These are phyloP conservation scores for Saccharomyces hybrid DNA, from an alignment of 1,139 yeast species.

Conservation along the genomic window DNA sequence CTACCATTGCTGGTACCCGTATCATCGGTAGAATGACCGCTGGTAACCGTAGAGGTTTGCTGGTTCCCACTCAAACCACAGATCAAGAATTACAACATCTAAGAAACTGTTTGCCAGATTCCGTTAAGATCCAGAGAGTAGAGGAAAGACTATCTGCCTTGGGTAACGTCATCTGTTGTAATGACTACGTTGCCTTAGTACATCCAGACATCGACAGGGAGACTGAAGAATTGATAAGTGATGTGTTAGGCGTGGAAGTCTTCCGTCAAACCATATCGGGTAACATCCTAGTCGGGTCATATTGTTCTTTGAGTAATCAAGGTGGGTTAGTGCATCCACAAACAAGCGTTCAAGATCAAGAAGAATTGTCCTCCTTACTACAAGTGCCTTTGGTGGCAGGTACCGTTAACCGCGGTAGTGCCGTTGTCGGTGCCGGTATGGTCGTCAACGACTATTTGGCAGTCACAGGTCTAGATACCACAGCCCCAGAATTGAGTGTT, in stretches of 20 bases:
- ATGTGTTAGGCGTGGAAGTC: constrained; percentile 97
- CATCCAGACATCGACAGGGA: constrained; percentile 99
- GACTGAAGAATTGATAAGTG: constrained; percentile 97
- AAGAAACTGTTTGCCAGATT: constrained; percentile 92
- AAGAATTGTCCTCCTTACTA: constrained; percentile 87
- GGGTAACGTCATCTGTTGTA: constrained; percentile 97
- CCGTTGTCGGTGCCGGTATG: constrained; percentile 98
- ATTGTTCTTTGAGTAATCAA: constrained; percentile 90
- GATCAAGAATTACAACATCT: constrained; percentile 98
- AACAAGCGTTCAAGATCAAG: constrained; percentile 95
- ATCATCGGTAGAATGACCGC: constrained; percentile 98
- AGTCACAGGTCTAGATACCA: constrained; percentile 93
- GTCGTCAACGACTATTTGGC: constrained; percentile 98
- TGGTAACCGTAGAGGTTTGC: constrained; percentile 94
- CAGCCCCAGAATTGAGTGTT: constrained; percentile 97
- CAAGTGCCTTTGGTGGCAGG: constrained; percentile 99
- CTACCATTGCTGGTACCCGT: constrained; percentile 97
- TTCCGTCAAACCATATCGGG: constrained; percentile 99
- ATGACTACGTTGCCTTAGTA: constrained; percentile 96
- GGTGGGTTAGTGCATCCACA: constrained; percentile 99
- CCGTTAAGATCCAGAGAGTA: constrained; percentile 92
- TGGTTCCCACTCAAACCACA: constrained; percentile 97
- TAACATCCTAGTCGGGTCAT: constrained; percentile 93
- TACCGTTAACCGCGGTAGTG: constrained; percentile 94
- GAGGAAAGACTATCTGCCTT: constrained; percentile 95